Base-by-base conservation (phyloP, 1,139 yeast genomes). In the Pichia cactophila region DNA sequence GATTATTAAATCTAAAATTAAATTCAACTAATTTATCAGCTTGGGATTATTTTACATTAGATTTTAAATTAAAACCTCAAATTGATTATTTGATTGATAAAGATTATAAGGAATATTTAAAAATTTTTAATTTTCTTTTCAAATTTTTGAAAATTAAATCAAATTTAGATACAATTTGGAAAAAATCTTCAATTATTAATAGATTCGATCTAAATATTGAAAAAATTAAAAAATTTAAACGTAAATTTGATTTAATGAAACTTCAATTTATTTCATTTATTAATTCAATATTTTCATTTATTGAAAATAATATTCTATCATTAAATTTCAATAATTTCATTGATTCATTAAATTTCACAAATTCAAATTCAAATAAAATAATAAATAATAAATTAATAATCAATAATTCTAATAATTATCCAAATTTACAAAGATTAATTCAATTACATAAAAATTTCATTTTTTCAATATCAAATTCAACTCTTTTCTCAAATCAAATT, bases 21-120 rank as follows among this genome's bases (percentile, higher is more conserved):
- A 78, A 83, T 57, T 94, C 94, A 28, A 71, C 55, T 53, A 76
- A 70, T 46, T 31, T 31, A 31, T 11, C 35, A 35, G 90, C 89
- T 0, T 92, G 97, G 97, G 96, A 90, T 61, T 89, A 86, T 4
- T 90, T 92, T 64, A 88, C 97, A 0, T 69, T 92, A 44, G 97
- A 89, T 61, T 92, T 86, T 63, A 74, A 81, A 47, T 70, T 88
- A 5, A 84, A 78, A 45, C 66, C 77, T 61, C 90, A 79, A 20
- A 72, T 84, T 23, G 65, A 69, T 38, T 55, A 68, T 12, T 62
- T 80, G 2, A 54, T 78, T 41, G 67, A 72, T 51, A 67, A 68
- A 44, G 64, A 78, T 4, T 70, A 73, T 41, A 73, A 72, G 45
- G 88, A 83, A 55, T 92, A 92, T 62, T 71, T 88, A 49, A 78